Evolutionary conservation across 2,329 filamentous ascomycete species (phyloP).

Genomic region (Xylaria sp.): DNA sequence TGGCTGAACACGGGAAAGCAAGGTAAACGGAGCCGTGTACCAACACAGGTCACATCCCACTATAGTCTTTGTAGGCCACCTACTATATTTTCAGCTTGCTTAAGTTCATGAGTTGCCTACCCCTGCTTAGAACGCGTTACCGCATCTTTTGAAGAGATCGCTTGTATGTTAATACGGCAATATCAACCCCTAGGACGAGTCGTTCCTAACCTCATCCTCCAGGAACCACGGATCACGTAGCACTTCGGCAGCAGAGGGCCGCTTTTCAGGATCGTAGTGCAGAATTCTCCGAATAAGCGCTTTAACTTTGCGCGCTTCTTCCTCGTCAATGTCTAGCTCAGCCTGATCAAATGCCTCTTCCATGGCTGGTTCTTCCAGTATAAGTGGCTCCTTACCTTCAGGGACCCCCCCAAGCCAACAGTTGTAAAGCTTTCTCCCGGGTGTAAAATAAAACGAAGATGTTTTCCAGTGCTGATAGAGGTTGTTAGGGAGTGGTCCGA

Average conservation of each 20-base stretch:
- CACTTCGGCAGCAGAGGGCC: constrained; percentile 39
- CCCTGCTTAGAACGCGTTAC: no score
- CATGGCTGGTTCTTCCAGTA: constrained; percentile 34
- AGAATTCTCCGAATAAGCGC: constrained; percentile 39
- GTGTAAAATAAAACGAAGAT: constrained; percentile 37
- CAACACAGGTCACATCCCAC: no score
- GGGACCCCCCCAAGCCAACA: constrained; percentile 32
- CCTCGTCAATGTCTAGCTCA: constrained; percentile 32
- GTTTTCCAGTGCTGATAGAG: constrained; percentile 29
- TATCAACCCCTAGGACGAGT: no score
- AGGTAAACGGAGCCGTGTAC: no score
- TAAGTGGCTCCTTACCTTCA: constrained; percentile 31
- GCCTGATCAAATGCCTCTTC: constrained; percentile 37
- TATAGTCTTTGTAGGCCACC: no score
- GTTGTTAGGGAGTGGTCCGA: constrained; percentile 27
- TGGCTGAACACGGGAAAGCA: no score
- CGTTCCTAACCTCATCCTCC: not conserved
- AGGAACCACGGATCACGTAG: constrained; percentile 41
- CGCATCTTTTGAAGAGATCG: no score
- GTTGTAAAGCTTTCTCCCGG: constrained; percentile 34
- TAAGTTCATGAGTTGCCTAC: no score
- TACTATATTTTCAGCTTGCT: no score
- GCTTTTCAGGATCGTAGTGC: constrained; percentile 40
- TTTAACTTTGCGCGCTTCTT: constrained; percentile 36
- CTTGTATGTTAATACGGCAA: no score